A percentile compares a stretch with the other conserved stretches of the same genome.
These are phyloP conservation scores for Arctostaphylos glauca DNA, from an alignment of 148 eudicot species.

Conservation along the genomic window DNA sequence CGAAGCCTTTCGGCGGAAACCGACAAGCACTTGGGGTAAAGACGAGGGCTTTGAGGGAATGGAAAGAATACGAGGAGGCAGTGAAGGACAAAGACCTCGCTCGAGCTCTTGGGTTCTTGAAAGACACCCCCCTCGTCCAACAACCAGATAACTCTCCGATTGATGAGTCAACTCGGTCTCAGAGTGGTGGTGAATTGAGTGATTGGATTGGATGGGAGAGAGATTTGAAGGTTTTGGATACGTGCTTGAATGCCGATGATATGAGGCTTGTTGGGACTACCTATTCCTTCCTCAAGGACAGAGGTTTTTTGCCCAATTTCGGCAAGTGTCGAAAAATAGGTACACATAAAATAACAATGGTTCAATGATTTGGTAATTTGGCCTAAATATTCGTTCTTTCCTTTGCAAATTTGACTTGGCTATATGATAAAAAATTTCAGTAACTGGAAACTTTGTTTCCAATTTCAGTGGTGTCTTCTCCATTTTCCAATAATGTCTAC, in stretches of 20 bases:
- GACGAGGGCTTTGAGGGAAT: conserved; percentile 52
- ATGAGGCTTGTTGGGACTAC: conserved; percentile 82
- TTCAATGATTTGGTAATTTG: neutral
- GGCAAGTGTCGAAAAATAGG: conserved; percentile 81
- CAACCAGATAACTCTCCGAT: conserved; percentile 21
- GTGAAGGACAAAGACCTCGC: conserved; percentile 83
- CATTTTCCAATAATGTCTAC: neutral
- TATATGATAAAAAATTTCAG: neutral
- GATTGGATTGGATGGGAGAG: conserved; percentile 47
- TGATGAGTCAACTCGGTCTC: conserved; percentile 26
- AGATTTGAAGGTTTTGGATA: conserved; percentile 87
- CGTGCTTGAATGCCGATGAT: conserved; percentile 91
- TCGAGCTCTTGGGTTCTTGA: conserved; percentile 62
- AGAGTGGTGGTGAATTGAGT: neutral
- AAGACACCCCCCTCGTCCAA: conserved; percentile 28
- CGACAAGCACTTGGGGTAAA: neutral
- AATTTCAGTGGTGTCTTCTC: neutral
- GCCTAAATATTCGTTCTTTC: neutral
- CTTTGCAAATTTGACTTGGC: neutral
- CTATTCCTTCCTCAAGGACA: conserved; percentile 65
- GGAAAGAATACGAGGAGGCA: conserved; percentile 86
- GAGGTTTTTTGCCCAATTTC: conserved; percentile 66
- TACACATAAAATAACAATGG: conserved; percentile 11
- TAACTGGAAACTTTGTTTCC: neutral
- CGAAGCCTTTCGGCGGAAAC: conserved; percentile 4